A percentile compares a stretch with the other conserved stretches of the same genome.
Conservation (phyloP, 73 alveolate species). For the Breviolum minutum region DNA sequence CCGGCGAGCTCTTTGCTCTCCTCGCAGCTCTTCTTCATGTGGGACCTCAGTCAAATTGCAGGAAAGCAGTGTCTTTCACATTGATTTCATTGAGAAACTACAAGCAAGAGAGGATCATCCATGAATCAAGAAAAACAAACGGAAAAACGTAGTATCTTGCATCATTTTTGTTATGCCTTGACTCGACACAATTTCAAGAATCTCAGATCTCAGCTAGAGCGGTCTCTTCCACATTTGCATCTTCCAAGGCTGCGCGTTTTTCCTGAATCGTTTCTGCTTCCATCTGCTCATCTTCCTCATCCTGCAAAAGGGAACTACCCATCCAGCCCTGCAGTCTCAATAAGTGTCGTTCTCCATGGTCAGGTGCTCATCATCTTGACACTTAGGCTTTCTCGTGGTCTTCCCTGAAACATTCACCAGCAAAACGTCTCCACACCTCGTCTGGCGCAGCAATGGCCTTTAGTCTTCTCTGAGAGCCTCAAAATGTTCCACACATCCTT, state of each 20-base stretch:
- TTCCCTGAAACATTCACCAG: not conserved
- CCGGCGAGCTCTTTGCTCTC: slow-evolving; percentile 54
- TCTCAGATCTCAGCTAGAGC: not conserved
- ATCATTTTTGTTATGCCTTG: not conserved
- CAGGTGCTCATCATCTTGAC: not conserved
- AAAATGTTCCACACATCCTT: no score
- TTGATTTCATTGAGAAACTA: not conserved
- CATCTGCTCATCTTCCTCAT: not conserved
- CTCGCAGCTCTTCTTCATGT: slow-evolving; percentile 47
- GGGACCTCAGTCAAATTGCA: not conserved
- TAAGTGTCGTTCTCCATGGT: not conserved
- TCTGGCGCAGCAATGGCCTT: no score
- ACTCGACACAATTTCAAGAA: not conserved
- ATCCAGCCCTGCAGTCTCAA: no score
- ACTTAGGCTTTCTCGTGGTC: not conserved
- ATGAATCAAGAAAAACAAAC: not conserved
- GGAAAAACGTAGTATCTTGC: not conserved
- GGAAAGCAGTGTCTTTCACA: not conserved
- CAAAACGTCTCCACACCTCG: not conserved
- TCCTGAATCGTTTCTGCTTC: not conserved
- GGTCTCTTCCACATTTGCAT: not conserved
- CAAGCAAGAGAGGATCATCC: not conserved
- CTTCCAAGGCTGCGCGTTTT: not conserved
- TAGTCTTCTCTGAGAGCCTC: not conserved
- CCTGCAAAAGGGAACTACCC: not conserved